These are phyloP conservation scores for Verticillium isaacii DNA, from an alignment of 2,329 filamentous ascomycete genomes.

Conservation along the genomic window DNA sequence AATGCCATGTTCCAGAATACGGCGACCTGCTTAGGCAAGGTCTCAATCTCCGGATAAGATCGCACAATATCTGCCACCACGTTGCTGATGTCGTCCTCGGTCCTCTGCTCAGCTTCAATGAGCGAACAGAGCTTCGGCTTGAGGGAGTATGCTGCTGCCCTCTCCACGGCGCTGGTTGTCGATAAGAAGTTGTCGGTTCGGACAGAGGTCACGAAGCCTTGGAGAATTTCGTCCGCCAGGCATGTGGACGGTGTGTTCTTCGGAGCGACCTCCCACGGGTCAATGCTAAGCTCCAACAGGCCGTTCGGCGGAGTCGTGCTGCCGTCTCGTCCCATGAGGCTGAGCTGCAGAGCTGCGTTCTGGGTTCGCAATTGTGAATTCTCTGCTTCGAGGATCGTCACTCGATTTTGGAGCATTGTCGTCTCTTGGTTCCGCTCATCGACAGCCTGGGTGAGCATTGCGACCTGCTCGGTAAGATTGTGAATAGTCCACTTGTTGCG, in stretches of 20 bases:
- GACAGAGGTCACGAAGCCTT: conserved; percentile 18
- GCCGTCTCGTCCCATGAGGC: conserved; percentile 17
- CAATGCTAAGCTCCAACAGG: background rate
- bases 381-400: conserved; percentile 18
- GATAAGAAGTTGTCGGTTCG: conserved; percentile 11
- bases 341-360: conserved; percentile 22
- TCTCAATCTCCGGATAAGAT: conserved; percentile 24
- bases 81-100: conserved; percentile 24
- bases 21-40: conserved; percentile 22
- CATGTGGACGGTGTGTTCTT: conserved; percentile 17
- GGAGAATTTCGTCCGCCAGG: conserved; percentile 22
- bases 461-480: conserved; percentile 22
- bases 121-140: conserved; percentile 19
- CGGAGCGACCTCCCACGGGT: conserved; percentile 19
- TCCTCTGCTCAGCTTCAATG: conserved; percentile 16
- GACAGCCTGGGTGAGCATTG: conserved; percentile 16
- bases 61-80: conserved; percentile 23
- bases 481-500: conserved; percentile 24
- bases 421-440: conserved; percentile 17
- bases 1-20: conserved; percentile 24
- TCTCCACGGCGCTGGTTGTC: conserved; percentile 5
- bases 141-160: conserved; percentile 11
- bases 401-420: conserved; percentile 12
- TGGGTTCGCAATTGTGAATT: conserved; percentile 22
- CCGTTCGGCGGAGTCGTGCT: background rate